Percentiles rank a stretch among this genome's conserved stretches.
Evolutionary conservation across 2,329 filamentous ascomycete genomes (phyloP).

Genomic region (Diaporthe vaccinii): DNA sequence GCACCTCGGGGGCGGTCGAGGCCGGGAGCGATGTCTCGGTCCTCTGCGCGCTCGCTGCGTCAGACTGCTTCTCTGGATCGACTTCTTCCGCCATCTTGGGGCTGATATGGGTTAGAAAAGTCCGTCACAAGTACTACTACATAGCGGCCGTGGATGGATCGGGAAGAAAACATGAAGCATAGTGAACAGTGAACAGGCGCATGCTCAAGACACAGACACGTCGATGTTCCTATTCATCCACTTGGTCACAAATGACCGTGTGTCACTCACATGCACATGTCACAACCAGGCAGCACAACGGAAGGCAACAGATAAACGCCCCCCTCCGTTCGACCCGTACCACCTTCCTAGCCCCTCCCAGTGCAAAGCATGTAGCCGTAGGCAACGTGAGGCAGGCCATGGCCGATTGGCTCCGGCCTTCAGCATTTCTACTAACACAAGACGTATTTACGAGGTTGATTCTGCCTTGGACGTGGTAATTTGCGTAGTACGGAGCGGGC

Average conservation of each 20-base stretch:
- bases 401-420: too few species aligned
- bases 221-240: not conserved
- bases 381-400: not conserved
- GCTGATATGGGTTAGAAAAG: not conserved
- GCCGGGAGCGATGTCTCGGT: not conserved
- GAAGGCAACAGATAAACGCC: not conserved
- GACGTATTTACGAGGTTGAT: not conserved
- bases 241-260: not conserved
- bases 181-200: not conserved
- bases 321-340: not conserved
- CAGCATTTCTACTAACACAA: not conserved
- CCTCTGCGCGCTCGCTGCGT: not conserved
- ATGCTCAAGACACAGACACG: not conserved
- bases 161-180: too few species aligned
- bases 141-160: not conserved
- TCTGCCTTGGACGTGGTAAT: not conserved
- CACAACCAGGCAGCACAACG: not conserved
- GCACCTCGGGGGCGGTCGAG: not conserved
- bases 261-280: not conserved
- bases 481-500: not conserved
- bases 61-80: not conserved
- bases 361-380: not conserved
- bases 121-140: not conserved
- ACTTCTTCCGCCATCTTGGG: not conserved
- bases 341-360: not conserved